These are phyloP conservation scores for Fraxinus latifolia DNA, from an alignment of 305 asterid genomes.

Conservation along the genomic window DNA sequence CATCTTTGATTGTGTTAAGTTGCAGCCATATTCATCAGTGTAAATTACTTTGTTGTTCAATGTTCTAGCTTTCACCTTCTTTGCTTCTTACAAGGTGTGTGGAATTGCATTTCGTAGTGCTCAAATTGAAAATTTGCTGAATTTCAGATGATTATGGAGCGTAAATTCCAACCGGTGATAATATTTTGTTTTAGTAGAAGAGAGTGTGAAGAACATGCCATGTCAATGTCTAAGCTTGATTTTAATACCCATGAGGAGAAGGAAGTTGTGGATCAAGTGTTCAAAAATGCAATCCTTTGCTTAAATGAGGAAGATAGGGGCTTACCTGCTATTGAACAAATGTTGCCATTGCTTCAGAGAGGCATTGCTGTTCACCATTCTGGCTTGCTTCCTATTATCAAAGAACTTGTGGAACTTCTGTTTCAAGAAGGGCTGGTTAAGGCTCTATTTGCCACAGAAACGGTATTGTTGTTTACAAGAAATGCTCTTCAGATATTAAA, in stretches of 20 bases:
- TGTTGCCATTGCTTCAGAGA: conserved; percentile 94
- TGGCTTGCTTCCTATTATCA: conserved; percentile 93
- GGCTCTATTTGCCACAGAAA: conserved; percentile 98
- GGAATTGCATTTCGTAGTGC: conserved; percentile 5
- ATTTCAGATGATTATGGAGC: conserved; percentile 93
- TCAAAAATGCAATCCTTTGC: conserved; percentile 74
- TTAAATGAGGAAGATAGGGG: conserved; percentile 88
- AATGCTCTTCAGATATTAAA: conserved; percentile 1
- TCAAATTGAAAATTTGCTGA: conserved; percentile 22
- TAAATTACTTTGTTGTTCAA: neutral
- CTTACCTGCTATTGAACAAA: conserved; percentile 80
- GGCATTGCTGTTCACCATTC: conserved; percentile 99
- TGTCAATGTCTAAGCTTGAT: conserved; percentile 97
- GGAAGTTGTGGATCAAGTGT: conserved; percentile 80
- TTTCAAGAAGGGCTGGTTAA: conserved; percentile 99
- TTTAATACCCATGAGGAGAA: conserved; percentile 84
- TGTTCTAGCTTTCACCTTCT: neutral
- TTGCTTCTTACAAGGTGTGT: neutral
- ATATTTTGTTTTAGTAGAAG: conserved; percentile 96
- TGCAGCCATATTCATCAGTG: neutral
- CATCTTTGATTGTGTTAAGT: neutral
- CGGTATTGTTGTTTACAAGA: conserved; percentile 45
- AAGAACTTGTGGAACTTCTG: conserved; percentile 95
- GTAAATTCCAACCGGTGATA: conserved; percentile 95
- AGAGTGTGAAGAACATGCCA: conserved; percentile 98